Evolutionary conservation across 495 filamentous ascomycete genomes (phyloP).

Genomic region (Aspergillus kassunensis): DNA sequence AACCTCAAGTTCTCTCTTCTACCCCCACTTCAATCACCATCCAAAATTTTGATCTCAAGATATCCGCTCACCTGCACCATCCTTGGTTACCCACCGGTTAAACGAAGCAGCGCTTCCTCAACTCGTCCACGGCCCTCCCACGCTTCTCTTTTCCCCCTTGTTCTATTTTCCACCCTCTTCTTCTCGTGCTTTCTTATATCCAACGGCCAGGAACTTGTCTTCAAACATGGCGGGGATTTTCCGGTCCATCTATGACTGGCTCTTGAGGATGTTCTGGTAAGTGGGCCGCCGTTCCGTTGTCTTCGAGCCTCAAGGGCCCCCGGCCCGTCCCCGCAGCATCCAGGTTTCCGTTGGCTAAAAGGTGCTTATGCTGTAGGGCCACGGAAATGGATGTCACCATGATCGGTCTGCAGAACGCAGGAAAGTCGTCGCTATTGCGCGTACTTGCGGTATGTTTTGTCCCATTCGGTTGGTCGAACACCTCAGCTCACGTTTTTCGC

Average conservation of each 20-base stretch:
- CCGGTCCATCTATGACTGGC: slow-evolving; percentile 94
- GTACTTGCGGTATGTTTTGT: slow-evolving; percentile 76
- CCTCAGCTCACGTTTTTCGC: slow-evolving; percentile 21
- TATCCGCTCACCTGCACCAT: slow-evolving; percentile 15
- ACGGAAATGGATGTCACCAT: slow-evolving; percentile 99
- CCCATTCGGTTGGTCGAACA: not conserved
- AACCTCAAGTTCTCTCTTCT: slow-evolving; percentile 14
- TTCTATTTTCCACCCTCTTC: not conserved
- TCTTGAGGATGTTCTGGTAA: slow-evolving; percentile 97
- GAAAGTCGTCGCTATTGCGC: slow-evolving; percentile 91
- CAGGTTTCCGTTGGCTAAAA: slow-evolving; percentile 21
- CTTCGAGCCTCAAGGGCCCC: slow-evolving; percentile 17
- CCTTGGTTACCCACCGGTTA: slow-evolving; percentile 3
- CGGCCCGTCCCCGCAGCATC: slow-evolving; percentile 40
- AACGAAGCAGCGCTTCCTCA: slow-evolving; percentile 6
- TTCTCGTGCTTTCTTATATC: not conserved
- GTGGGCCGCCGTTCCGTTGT: slow-evolving; percentile 43
- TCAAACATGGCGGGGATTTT: slow-evolving; percentile 77
- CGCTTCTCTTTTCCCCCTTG: not conserved
- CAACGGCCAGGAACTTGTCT: not conserved
- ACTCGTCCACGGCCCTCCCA: slow-evolving; percentile 2
- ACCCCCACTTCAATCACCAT: slow-evolving; percentile 19
- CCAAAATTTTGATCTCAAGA: slow-evolving; percentile 21
- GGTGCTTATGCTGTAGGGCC: slow-evolving; percentile 57
- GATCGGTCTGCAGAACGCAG: slow-evolving; percentile 98